Evolutionary conservation across 192 early-diverging fungal species (phyloP).

Genomic region (Dissophora globulifera): DNA sequence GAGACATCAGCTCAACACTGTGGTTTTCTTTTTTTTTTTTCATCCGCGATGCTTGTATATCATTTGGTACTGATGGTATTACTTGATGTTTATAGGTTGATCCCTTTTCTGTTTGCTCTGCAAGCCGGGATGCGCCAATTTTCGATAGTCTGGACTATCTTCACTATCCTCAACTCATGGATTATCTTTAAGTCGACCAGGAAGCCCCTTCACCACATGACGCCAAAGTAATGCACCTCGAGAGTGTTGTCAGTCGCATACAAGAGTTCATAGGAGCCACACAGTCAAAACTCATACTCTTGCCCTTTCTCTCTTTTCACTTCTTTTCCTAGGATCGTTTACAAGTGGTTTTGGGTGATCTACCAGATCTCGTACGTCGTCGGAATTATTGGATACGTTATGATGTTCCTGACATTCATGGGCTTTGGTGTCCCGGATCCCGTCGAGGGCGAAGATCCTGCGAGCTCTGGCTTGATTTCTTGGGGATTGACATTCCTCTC

Average conservation of each 20-base stretch:
- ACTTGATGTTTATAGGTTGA: constrained; percentile 33
- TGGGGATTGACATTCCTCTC: constrained; percentile 62
- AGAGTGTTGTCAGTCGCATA: background rate
- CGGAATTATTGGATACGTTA: constrained; percentile 63
- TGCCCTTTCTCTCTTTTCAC: background rate
- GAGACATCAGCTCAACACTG: no score
- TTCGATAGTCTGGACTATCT: constrained; percentile 21
- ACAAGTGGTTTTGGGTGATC: constrained; percentile 69
- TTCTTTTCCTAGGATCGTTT: constrained; percentile 57
- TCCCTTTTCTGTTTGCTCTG: constrained; percentile 27
- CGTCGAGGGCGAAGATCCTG: constrained; percentile 43
- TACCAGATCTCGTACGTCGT: constrained; percentile 68
- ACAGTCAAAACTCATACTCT: no score
- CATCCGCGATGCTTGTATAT: no score
- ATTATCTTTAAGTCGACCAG: constrained; percentile 62
- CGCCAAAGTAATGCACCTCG: constrained; percentile 53
- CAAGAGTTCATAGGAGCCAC: no score
- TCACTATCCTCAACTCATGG: constrained; percentile 57
- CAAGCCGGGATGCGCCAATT: constrained; percentile 25
- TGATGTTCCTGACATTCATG: constrained; percentile 65
- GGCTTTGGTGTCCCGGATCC: constrained; percentile 49
- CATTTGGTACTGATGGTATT: no score
- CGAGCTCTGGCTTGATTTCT: constrained; percentile 26
- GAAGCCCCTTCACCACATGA: constrained; percentile 69
- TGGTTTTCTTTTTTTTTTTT: no score